Conservation (phyloP, 805 yeast species). For the Cephaloascus fragrans region DNA sequence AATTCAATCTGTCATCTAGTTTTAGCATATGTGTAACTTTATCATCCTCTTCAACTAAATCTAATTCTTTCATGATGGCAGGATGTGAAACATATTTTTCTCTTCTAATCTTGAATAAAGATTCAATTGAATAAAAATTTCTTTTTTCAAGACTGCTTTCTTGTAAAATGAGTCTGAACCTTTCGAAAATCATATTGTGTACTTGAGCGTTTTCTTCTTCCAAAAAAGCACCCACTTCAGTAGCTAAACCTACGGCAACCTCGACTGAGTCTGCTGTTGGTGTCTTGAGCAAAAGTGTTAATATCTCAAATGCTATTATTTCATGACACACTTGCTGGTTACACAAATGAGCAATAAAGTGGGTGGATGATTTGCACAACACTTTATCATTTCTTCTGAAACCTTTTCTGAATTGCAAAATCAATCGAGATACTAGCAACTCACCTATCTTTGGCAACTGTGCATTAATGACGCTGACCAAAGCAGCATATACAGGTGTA, state of each 20-base stretch:
- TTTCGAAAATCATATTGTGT: conserved; percentile 42
- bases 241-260: conserved; percentile 40
- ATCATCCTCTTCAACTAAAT: conserved; percentile 58
- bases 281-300: conserved; percentile 33
- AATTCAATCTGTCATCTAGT: conserved; percentile 40
- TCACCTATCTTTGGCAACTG: conserved; percentile 64
- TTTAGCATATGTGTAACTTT: conserved; percentile 44
- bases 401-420: conserved; percentile 48
- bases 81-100: conserved; percentile 28
- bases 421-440: conserved; percentile 39
- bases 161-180: conserved; percentile 50
- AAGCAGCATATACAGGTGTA: conserved; percentile 44
- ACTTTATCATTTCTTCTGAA: conserved; percentile 36
- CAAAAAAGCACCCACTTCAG: conserved; percentile 42
- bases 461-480: conserved; percentile 52
- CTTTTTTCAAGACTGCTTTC: conserved; percentile 33
- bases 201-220: conserved; percentile 32
- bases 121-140: conserved; percentile 37
- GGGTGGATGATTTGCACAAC: conserved; percentile 28
- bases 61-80: conserved; percentile 35
- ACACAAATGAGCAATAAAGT: conserved; percentile 52
- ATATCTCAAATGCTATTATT: conserved; percentile 40
- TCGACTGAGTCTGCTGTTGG: conserved; percentile 49
- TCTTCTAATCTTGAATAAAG: conserved; percentile 40
- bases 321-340: conserved; percentile 55